phyloP scores from a whole-genome alignment of 1,284 basidiomycete species.

The Naganishia sp. region DNA sequence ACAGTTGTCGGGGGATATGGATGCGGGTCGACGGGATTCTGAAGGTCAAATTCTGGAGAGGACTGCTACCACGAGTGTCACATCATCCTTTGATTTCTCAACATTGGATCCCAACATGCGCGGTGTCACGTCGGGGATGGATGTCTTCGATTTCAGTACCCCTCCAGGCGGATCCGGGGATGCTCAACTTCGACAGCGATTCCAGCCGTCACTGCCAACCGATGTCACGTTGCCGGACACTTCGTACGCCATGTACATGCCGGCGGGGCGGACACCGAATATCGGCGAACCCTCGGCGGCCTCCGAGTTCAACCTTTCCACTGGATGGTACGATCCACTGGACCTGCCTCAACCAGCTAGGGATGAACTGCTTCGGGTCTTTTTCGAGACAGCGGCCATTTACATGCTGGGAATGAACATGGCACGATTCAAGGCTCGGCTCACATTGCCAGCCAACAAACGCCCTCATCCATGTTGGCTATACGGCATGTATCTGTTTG shows the following conservation, averaged over 20 bases:
- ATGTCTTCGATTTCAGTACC: slow-evolving; percentile 18
- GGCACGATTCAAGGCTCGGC: slow-evolving; percentile 27
- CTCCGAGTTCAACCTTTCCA: slow-evolving; percentile 34
- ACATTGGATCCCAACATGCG: slow-evolving; percentile 21
- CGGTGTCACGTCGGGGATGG: slow-evolving; percentile 11
- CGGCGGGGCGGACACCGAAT: not conserved
- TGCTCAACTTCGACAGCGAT: slow-evolving; percentile 1
- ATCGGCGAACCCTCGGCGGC: slow-evolving; percentile 8
- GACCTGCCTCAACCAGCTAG: slow-evolving; percentile 42
- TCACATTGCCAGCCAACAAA: slow-evolving; percentile 29
- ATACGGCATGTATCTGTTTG: slow-evolving; percentile 37
- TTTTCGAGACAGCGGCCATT: slow-evolving; percentile 18
- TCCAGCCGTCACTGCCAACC: slow-evolving; percentile 14
- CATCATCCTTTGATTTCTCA: slow-evolving; percentile 20
- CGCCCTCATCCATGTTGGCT: slow-evolving; percentile 31
- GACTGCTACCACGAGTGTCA: not conserved
- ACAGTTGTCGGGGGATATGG: not conserved
- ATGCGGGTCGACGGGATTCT: not conserved
- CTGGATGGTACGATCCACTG: slow-evolving; percentile 45
- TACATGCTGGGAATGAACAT: slow-evolving; percentile 28
- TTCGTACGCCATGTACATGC: slow-evolving; percentile 11
- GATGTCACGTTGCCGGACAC: slow-evolving; percentile 14
- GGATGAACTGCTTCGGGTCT: slow-evolving; percentile 39
- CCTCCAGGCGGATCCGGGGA: not conserved
- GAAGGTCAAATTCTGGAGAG: not conserved